Percentiles rank a stretch among this genome's conserved stretches.
Evolutionary conservation across 2,329 filamentous ascomycete genomes (phyloP).

Genomic region (Cladophialophora carrionii): DNA sequence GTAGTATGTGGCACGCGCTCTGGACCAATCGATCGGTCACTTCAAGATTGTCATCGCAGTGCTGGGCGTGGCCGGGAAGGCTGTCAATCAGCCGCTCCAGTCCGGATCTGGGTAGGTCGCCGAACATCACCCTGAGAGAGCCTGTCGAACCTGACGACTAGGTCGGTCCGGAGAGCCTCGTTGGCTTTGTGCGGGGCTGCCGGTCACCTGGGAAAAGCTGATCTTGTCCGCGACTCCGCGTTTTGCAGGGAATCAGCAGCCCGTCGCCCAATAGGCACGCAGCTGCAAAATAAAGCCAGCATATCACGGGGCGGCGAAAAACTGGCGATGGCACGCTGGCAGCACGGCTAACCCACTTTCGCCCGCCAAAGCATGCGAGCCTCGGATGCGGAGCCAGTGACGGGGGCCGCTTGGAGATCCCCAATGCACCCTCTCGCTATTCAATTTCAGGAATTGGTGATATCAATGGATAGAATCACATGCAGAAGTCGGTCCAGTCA

Average conservation of each 20-base stretch:
- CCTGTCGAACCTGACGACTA: background rate
- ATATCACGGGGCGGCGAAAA: slow-evolving; percentile 22
- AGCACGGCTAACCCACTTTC: slow-evolving; percentile 16
- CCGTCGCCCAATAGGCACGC: slow-evolving; percentile 6
- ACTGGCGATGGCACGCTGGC: slow-evolving; percentile 22
- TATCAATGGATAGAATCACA: slow-evolving; percentile 16
- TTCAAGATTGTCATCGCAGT: background rate
- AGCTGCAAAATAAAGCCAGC: slow-evolving; percentile 1
- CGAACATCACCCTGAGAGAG: slow-evolving; percentile 18
- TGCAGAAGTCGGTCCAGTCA: slow-evolving; percentile 10
- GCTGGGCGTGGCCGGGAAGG: slow-evolving; percentile 4
- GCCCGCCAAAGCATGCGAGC: background rate
- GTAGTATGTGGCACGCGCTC: background rate
- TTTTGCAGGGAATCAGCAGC: slow-evolving; percentile 15
- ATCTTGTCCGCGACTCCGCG: slow-evolving; percentile 20
- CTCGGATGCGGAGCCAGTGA: slow-evolving; percentile 8
- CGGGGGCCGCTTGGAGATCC: background rate
- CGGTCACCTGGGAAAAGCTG: slow-evolving; percentile 2
- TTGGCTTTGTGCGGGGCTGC: slow-evolving; percentile 13
- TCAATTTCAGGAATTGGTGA: slow-evolving; percentile 14
- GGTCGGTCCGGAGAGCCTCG: slow-evolving; percentile 17
- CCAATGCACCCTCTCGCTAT: slow-evolving; percentile 2
- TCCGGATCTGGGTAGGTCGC: slow-evolving; percentile 15
- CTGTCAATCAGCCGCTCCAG: slow-evolving; percentile 6
- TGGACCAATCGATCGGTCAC: slow-evolving; percentile 1